Conservation (phyloP, 371 early-diverging fungal genomes). For the Syncephalastrum contaminatum region DNA sequence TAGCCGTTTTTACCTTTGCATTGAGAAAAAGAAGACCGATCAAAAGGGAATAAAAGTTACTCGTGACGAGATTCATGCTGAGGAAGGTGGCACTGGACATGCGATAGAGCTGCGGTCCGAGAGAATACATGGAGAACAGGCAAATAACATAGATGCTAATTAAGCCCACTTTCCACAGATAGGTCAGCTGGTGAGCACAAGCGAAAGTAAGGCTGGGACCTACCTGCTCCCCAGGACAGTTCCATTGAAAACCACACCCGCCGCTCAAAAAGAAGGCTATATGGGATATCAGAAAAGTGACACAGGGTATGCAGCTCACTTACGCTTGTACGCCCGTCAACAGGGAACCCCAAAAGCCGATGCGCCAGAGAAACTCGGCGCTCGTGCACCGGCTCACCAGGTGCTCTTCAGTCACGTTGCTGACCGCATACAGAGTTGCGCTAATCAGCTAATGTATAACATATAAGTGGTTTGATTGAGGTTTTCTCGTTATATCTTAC, state of each 20-base stretch:
- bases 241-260: conserved; percentile 18
- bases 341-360: conserved; percentile 35
- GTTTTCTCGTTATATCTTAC: conserved; percentile 17
- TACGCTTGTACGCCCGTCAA: conserved; percentile 41
- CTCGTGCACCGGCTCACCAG: conserved; percentile 33
- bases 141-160: conserved; percentile 31
- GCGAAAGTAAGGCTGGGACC: not conserved
- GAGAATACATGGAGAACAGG: conserved; percentile 41
- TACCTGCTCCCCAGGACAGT: conserved; percentile 32
- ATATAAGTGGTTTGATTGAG: not conserved
- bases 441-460: conserved; percentile 26
- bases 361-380: conserved; percentile 28
- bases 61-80: conserved; percentile 42
- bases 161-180: conserved; percentile 14
- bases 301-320: conserved; percentile 3
- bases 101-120: conserved; percentile 39
- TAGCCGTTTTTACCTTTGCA: conserved; percentile 23
- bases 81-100: conserved; percentile 42
- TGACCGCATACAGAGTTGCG: conserved; percentile 43
- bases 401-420: conserved; percentile 48
- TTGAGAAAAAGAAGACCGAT: conserved; percentile 37
- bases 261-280: conserved; percentile 34
- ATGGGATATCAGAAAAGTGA: not conserved
- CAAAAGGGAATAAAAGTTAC: conserved; percentile 43
- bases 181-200: not conserved